Conservation (phyloP, 768 basidiomycete genomes). For the Wakefieldia striispora region DNA sequence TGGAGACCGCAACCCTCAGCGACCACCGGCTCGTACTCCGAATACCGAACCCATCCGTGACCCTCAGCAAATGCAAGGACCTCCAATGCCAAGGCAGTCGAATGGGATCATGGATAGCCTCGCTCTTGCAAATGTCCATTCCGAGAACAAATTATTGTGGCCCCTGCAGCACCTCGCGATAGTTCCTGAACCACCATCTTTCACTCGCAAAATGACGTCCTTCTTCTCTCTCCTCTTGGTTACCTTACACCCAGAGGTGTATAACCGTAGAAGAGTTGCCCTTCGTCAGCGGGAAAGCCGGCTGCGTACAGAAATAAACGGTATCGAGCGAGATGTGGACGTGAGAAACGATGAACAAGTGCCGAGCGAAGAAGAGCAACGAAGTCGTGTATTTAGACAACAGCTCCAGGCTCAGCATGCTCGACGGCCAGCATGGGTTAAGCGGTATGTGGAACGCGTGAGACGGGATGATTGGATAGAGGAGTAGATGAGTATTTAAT, state of each 20-base stretch:
- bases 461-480: conserved; percentile 67
- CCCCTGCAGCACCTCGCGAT: conserved; percentile 19
- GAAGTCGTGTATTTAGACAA: conserved; percentile 32
- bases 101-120: conserved; percentile 46
- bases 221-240: conserved; percentile 57
- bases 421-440: conserved; percentile 60
- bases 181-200: conserved; percentile 40
- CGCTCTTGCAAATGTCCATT: conserved; percentile 54
- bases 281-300: conserved; percentile 64
- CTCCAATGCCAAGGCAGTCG: conserved; percentile 29
- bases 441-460: conserved; percentile 62
- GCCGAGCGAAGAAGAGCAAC: conserved; percentile 33
- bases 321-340: conserved; percentile 26
- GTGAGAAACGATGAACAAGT: conserved; percentile 29
- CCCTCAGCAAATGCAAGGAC: conserved; percentile 25
- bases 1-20: conserved; percentile 16
- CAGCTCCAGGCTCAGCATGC: conserved; percentile 48
- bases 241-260: conserved; percentile 71
- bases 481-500: conserved; percentile 37
- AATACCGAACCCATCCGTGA: conserved; percentile 16
- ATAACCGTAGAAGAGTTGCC: conserved; percentile 61
- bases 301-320: conserved; percentile 62
- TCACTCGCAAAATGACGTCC: conserved; percentile 48
- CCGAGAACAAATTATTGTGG: conserved; percentile 53
- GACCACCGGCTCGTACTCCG: conserved; percentile 13